phyloP scores from a whole-genome alignment of 257 asterid genomes.

The Paraleonurus japonicus region DNA sequence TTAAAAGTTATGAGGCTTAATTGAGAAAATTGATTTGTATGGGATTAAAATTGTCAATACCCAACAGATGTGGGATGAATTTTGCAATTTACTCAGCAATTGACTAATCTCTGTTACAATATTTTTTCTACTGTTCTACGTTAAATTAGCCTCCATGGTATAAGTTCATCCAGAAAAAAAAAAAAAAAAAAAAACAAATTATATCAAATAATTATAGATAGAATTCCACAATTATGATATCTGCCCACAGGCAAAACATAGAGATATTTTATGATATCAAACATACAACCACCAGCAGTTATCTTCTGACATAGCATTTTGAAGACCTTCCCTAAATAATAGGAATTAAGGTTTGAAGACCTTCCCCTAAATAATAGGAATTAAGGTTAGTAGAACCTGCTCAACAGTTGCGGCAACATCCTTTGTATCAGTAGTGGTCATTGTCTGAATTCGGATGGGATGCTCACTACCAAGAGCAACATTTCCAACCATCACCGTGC shows the following conservation, averaged over 20 bases:
- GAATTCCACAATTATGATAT: background rate
- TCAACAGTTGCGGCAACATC: slow-evolving; percentile 94
- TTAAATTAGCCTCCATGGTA: background rate
- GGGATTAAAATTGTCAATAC: no score
- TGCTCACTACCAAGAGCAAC: slow-evolving; percentile 96
- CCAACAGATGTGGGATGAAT: no score
- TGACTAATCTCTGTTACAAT: background rate
- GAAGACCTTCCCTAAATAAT: background rate
- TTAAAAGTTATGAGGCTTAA: no score
- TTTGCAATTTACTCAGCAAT: no score
- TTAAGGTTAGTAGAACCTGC: slow-evolving; percentile 52
- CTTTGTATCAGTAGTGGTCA: slow-evolving; percentile 99
- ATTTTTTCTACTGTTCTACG: background rate
- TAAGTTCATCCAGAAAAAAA: background rate
- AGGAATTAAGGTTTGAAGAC: background rate
- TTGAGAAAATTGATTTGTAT: no score
- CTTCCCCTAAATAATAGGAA: background rate
- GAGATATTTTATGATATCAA: background rate
- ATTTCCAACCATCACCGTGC: slow-evolving; percentile 97
- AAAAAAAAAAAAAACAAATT: background rate
- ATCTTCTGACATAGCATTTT: background rate
- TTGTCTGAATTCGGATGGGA: slow-evolving; percentile 95
- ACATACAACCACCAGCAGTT: background rate
- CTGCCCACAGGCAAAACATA: no score
- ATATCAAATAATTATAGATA: background rate